Evolutionary conservation across 192 early-diverging fungal genomes (phyloP).

Genomic region (Gonapodya prolifera): DNA sequence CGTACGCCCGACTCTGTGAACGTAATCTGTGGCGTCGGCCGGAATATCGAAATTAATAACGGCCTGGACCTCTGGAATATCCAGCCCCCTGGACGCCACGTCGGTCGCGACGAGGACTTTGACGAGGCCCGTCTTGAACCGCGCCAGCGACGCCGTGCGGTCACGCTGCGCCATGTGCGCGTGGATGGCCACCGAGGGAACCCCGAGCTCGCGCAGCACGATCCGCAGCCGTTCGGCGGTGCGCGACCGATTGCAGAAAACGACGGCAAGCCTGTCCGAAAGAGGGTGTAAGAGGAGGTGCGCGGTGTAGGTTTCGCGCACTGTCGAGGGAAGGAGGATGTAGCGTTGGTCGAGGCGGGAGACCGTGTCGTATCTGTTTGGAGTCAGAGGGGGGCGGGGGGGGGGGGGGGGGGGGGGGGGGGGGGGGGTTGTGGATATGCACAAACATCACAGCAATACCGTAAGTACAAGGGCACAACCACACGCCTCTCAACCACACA

Average conservation of each 20-base stretch:
- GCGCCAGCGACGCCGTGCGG: conserved; percentile 75
- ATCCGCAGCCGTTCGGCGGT: conserved; percentile 73
- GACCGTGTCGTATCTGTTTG: conserved; percentile 49
- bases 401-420: not conserved
- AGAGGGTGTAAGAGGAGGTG: conserved; percentile 60
- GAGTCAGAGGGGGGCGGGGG: not conserved
- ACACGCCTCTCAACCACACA: not conserved
- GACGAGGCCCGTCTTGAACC: conserved; percentile 80
- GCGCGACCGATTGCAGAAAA: conserved; percentile 76
- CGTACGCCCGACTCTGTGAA: conserved; percentile 96
- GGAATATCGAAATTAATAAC: conserved; percentile 97
- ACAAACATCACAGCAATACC: not conserved
- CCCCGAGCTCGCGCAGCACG: conserved; percentile 82
- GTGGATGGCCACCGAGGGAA: conserved; percentile 81
- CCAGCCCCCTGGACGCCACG: conserved; percentile 87
- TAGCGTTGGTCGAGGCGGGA: conserved; percentile 77
- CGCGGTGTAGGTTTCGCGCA: conserved; percentile 76
- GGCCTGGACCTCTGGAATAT: conserved; percentile 85
- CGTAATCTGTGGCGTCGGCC: conserved; percentile 88
- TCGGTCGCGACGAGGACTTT: conserved; percentile 90
- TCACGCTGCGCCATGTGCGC: conserved; percentile 87
- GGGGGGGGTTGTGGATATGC: not conserved
- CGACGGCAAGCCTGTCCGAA: conserved; percentile 71
- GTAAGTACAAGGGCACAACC: too few relatives aligned
- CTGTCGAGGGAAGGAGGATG: conserved; percentile 82